Conservation (phyloP, 2,329 filamentous ascomycete genomes). For the Colletotrichum eremochloae region DNA sequence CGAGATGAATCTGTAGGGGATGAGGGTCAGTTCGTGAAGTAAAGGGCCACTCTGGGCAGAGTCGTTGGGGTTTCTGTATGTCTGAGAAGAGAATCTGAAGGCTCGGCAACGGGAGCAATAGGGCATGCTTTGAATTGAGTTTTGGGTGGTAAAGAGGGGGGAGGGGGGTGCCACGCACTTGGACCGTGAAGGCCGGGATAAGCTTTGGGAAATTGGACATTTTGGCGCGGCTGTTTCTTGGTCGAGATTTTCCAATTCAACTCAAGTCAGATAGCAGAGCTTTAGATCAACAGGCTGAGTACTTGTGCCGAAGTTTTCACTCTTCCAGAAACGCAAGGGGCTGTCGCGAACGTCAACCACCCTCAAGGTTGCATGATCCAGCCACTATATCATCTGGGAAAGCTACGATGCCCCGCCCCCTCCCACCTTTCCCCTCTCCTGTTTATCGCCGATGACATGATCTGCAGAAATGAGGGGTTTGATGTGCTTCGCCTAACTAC, state of each 20-base stretch:
- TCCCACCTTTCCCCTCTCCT: background rate
- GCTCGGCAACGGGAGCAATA: background rate
- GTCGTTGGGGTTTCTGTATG: background rate
- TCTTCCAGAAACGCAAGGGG: background rate
- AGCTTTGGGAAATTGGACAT: slow-evolving; percentile 53
- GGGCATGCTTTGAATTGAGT: background rate
- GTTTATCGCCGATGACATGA: background rate
- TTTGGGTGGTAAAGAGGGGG: background rate
- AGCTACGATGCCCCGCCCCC: background rate
- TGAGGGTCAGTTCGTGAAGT: slow-evolving; percentile 13
- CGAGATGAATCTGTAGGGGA: slow-evolving; percentile 50
- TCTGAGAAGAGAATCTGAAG: no score
- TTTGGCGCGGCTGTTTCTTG: background rate
- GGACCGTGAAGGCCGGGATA: slow-evolving; percentile 55
- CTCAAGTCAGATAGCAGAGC: background rate
- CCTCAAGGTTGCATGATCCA: background rate
- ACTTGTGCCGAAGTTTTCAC: background rate
- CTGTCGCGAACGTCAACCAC: background rate
- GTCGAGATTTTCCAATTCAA: background rate
- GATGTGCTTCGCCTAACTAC: background rate
- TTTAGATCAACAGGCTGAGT: background rate
- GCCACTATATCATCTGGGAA: background rate
- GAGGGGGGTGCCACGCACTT: slow-evolving; percentile 46
- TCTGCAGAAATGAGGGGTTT: background rate
- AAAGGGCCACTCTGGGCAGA: background rate